phyloP scores from a whole-genome alignment of 1,284 basidiomycete genomes.

The Leccinum solheimii region DNA sequence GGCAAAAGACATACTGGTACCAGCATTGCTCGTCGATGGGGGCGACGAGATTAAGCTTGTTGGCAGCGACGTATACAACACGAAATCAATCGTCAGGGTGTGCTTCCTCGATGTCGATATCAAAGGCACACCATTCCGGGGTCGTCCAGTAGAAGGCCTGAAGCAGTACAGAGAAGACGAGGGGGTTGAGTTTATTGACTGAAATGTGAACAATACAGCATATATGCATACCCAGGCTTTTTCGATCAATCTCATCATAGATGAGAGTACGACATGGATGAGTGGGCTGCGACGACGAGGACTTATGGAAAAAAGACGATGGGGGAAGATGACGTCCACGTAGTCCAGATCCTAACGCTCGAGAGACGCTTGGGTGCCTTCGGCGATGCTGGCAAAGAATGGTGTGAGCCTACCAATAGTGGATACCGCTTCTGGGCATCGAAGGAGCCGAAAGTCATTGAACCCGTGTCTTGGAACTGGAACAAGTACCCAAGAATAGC shows the following conservation, averaged over 20 bases:
- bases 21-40: no score
- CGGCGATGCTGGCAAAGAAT: conserved; percentile 50
- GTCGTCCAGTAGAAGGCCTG: conserved; percentile 51
- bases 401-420: conserved; percentile 2
- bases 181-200: background rate
- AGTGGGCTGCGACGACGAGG: background rate
- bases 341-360: conserved; percentile 66
- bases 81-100: conserved; percentile 16
- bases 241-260: conserved; percentile 30
- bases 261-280: background rate
- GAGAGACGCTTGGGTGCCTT: conserved; percentile 62
- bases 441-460: conserved; percentile 41
- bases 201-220: background rate
- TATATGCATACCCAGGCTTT: conserved; percentile 36
- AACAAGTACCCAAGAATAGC: conserved; percentile 29
- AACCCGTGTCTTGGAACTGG: conserved; percentile 56
- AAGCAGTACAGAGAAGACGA: background rate
- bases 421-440: background rate
- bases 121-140: conserved; percentile 58
- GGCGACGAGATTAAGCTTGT: no score
- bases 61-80: no score
- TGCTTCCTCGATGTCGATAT: conserved; percentile 49
- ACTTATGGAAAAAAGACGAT: conserved; percentile 42
- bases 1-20: no score
- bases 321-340: conserved; percentile 60